These are phyloP conservation scores for Lichina pygmaea DNA, from an alignment of 495 filamentous ascomycete genomes.

Conservation along the genomic window DNA sequence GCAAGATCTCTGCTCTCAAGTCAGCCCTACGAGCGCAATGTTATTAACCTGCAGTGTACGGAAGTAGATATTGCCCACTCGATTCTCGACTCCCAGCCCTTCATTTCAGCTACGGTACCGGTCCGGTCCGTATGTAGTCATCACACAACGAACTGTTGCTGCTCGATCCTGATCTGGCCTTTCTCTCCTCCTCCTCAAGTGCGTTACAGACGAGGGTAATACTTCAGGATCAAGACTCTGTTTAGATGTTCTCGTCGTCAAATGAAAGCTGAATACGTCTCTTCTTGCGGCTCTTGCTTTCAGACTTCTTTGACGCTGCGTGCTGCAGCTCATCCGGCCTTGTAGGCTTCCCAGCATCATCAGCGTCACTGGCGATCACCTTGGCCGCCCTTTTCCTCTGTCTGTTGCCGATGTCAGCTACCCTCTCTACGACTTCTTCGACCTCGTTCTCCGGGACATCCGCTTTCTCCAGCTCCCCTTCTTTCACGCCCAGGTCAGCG, in stretches of 20 bases:
- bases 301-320: not conserved
- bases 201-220: not conserved
- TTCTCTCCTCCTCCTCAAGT: not conserved
- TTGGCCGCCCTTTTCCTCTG: slow-evolving; percentile 4
- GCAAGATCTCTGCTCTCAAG: too few relatives aligned
- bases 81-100: not conserved
- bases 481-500: not conserved
- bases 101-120: not conserved
- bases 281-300: slow-evolving; percentile 2
- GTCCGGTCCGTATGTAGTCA: not conserved
- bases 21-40: too few relatives aligned
- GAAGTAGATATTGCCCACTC: not conserved
- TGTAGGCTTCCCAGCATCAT: not conserved
- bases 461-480: not conserved
- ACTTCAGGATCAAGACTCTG: not conserved
- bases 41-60: too few relatives aligned
- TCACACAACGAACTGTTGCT: not conserved
- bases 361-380: slow-evolving; percentile 1
- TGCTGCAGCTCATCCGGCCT: not conserved
- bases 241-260: slow-evolving; percentile 1
- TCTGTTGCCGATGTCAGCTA: slow-evolving; percentile 2
- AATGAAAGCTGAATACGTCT: slow-evolving; percentile 3
- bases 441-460: not conserved
- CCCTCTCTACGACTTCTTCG: not conserved
- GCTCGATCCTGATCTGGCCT: not conserved